Evolutionary conservation across 805 yeast genomes (phyloP).

Genomic region (Blastobotrys terrestris): DNA sequence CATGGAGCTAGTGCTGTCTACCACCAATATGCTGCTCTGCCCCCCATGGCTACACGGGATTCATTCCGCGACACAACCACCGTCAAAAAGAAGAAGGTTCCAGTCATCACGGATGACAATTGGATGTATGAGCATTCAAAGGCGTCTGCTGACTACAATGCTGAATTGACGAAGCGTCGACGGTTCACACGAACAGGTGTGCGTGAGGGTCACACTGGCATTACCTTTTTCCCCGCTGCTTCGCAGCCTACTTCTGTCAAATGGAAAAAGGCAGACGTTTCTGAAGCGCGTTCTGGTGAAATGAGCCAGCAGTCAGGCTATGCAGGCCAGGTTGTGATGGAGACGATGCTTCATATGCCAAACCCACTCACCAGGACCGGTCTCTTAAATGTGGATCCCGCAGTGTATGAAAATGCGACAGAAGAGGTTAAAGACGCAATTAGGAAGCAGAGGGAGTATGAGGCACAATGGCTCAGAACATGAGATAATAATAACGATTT

Average conservation of each 20-base stretch:
- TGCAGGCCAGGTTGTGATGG: slow-evolving; percentile 12
- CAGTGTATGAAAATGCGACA: slow-evolving; percentile 48
- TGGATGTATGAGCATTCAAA: slow-evolving; percentile 84
- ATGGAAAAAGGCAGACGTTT: slow-evolving; percentile 23
- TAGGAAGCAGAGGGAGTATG: slow-evolving; percentile 20
- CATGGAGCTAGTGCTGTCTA: slow-evolving; percentile 42
- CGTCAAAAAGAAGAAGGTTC: slow-evolving; percentile 24
- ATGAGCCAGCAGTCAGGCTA: slow-evolving; percentile 24
- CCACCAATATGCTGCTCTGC: slow-evolving; percentile 26
- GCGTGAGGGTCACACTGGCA: slow-evolving; percentile 82
- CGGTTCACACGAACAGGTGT: slow-evolving; percentile 40
- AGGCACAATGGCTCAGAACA: slow-evolving; percentile 13
- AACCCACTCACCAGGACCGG: slow-evolving; percentile 58
- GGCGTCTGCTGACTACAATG: slow-evolving; percentile 70
- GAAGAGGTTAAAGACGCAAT: slow-evolving; percentile 45
- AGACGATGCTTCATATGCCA: slow-evolving; percentile 30
- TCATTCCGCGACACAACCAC: slow-evolving; percentile 15
- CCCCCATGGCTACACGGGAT: slow-evolving; percentile 26
- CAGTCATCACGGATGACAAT: slow-evolving; percentile 51
- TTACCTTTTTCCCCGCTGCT: slow-evolving; percentile 59
- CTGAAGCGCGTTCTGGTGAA: slow-evolving; percentile 16
- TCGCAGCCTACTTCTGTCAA: slow-evolving; percentile 62
- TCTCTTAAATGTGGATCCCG: slow-evolving; percentile 49
- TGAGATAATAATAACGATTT: neutral
- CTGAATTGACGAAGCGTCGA: slow-evolving; percentile 52